Evolutionary conservation across 331 rosid genomes (phyloP), one percentile per base, ranked within the genome.

Genomic region (Prunus yedoensis): DNA sequence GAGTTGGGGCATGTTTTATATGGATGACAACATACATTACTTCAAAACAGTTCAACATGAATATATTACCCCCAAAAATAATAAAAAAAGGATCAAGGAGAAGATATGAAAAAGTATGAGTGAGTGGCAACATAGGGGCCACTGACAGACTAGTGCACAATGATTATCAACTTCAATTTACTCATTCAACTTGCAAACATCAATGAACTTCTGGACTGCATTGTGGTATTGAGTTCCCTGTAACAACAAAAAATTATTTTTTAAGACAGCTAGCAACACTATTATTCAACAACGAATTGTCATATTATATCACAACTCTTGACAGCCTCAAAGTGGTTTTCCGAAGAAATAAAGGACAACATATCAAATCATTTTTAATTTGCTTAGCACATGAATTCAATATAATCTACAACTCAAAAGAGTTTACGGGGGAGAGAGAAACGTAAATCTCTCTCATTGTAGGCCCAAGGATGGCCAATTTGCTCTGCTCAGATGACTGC

Each of bases 141-240:
- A 79, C 75, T 77, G 43, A 20, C 70, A 38, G 47, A 73, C 4
- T n/a, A 70, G 79, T 75, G 83, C 79, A 81, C 76, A 76, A 72
- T 76, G 77, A 74, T 78, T 63, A 45, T 35, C 76, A 54, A 71
- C 77, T 83, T 85, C 60, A 78, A 80, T 63, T 81, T 70, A 88
- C 76, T 90, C 85, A 38, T 80, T 87, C 91, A 91, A 88, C 81
- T 85, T 83, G 88, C 79, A 87, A 69, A 89, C 94, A 77, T 91
- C 88, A 76, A 88, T 88, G 87, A 94, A 83, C 79, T 87, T 85
- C 86, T 84, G 92, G 69, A 81, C 78, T 76, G 93, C 91, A 86
- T 88, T 88, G 81, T 81, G 90, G 74, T 91, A 90, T 77, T 86
- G 93, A 80, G 89, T 83, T 78, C 88, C 91, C 88, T 91, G 90